A percentile compares a stretch with the other conserved stretches of the same genome.
Conservation (phyloP, 2,329 filamentous ascomycete genomes). For the Talaromyces amestolkiae region DNA sequence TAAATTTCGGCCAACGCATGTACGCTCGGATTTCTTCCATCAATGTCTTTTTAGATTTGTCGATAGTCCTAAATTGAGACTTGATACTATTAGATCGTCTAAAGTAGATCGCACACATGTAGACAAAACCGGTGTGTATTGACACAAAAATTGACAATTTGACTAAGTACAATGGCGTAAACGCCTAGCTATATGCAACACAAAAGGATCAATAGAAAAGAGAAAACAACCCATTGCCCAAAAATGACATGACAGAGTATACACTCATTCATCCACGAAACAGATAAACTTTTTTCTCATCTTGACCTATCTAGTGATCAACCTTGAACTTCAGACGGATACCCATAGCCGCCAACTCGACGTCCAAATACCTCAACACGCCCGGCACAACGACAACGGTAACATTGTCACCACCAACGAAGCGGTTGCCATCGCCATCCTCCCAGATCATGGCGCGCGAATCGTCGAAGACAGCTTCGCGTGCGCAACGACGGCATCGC, state of each 20-base stretch:
- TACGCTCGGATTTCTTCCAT: not conserved
- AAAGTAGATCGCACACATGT: not conserved
- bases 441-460: constrained; percentile 79
- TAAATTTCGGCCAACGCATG: not conserved
- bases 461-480: constrained; percentile 58
- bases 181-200: constrained; percentile 19
- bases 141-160: not conserved
- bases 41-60: constrained; percentile 5
- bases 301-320: constrained; percentile 36
- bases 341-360: constrained; percentile 94
- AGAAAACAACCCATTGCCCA: not conserved
- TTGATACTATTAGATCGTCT: not conserved
- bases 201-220: not conserved
- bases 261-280: not conserved
- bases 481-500: constrained; percentile 76
- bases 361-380: constrained; percentile 88
- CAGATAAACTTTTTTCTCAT: not conserved
- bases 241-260: not conserved
- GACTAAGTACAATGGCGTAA: not conserved
- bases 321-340: constrained; percentile 92
- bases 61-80: not conserved
- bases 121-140: not conserved
- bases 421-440: constrained; percentile 79
- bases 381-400: constrained; percentile 90
- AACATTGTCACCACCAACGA: constrained; percentile 84